Evolutionary conservation across 2,329 filamentous ascomycete genomes (phyloP).

Genomic region (Ilyonectria robusta): DNA sequence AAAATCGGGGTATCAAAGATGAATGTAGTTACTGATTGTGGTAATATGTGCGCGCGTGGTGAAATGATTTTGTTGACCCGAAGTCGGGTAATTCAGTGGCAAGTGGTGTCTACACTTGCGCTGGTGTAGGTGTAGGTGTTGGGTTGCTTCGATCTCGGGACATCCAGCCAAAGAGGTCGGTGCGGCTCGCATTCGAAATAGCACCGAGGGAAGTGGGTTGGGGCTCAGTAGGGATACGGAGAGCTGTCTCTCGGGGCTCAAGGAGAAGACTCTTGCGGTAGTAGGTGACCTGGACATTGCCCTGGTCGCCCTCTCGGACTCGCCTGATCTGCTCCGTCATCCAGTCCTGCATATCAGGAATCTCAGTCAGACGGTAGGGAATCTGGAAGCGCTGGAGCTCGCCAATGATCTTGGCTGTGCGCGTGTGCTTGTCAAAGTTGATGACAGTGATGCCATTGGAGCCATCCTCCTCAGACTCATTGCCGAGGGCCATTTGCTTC

Average conservation of each 20-base stretch:
- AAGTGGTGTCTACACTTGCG: slow-evolving; percentile 40
- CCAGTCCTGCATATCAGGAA: slow-evolving; percentile 95
- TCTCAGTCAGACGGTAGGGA: slow-evolving; percentile 85
- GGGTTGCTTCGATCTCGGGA: slow-evolving; percentile 60
- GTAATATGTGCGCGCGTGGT: slow-evolving; percentile 48
- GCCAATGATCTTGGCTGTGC: slow-evolving; percentile 94
- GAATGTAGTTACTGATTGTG: slow-evolving; percentile 50
- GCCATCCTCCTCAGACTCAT: slow-evolving; percentile 70
- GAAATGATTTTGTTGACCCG: slow-evolving; percentile 23
- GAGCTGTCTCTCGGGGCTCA: slow-evolving; percentile 76
- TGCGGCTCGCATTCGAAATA: slow-evolving; percentile 49
- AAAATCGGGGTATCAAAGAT: slow-evolving; percentile 56
- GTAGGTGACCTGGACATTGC: slow-evolving; percentile 72
- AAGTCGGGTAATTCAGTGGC: slow-evolving; percentile 3
- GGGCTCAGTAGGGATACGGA: slow-evolving; percentile 52
- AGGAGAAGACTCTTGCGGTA: slow-evolving; percentile 89
- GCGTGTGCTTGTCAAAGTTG: slow-evolving; percentile 98
- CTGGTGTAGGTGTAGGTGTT: slow-evolving; percentile 45
- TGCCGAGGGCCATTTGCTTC: slow-evolving; percentile 73
- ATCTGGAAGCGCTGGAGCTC: slow-evolving; percentile 97
- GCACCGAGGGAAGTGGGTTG: slow-evolving; percentile 46
- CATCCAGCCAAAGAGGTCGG: slow-evolving; percentile 67
- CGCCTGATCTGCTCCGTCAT: slow-evolving; percentile 84
- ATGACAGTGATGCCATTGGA: slow-evolving; percentile 82
- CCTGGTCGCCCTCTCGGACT: slow-evolving; percentile 73